These are phyloP conservation scores for Strigomonas culicis DNA, from an alignment of 208 protist genomes.

Conservation along the genomic window DNA sequence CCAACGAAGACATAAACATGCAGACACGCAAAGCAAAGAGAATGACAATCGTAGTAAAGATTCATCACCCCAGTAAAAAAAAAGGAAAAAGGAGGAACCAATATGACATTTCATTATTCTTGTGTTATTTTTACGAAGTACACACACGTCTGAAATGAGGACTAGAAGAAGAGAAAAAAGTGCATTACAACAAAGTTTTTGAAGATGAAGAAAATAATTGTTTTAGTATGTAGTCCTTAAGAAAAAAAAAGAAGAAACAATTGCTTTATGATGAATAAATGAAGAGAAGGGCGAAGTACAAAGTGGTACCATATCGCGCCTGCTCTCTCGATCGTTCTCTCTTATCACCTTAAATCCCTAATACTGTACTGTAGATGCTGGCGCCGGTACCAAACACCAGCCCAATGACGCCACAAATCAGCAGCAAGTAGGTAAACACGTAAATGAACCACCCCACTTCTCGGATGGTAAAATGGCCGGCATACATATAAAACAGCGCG, in stretches of 20 bases:
- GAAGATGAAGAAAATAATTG: not conserved
- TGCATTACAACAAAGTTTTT: not conserved
- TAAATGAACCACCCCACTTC: constrained; percentile 45
- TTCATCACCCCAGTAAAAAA: too few species aligned
- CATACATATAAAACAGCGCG: constrained; percentile 57
- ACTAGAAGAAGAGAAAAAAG: constrained; percentile 4
- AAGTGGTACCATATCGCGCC: not conserved
- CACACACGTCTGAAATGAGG: too few species aligned
- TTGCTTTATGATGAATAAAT: too few species aligned
- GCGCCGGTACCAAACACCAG: constrained; percentile 29
- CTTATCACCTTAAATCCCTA: not conserved
- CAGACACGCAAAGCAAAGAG: not conserved
- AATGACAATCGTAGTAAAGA: too few species aligned
- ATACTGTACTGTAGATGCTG: constrained; percentile 20
- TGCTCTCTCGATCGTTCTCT: not conserved
- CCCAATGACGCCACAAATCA: constrained; percentile 28
- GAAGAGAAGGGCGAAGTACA: too few species aligned
- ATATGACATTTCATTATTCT: not conserved
- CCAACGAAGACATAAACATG: not conserved
- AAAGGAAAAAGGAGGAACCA: too few species aligned
- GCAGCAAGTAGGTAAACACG: constrained; percentile 43
- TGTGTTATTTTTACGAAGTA: too few species aligned
- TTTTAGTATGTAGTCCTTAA: not conserved
- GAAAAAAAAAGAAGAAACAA: constrained; percentile 5
- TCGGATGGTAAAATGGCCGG: constrained; percentile 34